Percentiles rank a stretch among this genome's conserved stretches.
Evolutionary conservation across 1,284 basidiomycete species (phyloP).

Genomic region (Phylloporus sp.): DNA sequence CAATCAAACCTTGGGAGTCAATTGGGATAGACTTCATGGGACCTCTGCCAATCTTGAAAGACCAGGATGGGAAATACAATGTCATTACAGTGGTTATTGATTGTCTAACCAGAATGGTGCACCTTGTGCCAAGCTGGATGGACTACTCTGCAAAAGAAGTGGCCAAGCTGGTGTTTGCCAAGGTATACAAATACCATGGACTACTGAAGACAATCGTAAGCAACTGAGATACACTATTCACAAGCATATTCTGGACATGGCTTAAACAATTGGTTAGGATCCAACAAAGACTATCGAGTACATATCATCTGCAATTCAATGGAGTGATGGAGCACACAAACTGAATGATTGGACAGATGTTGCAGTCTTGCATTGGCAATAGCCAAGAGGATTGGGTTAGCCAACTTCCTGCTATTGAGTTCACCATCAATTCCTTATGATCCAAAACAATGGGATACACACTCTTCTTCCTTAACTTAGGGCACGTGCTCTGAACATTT

Average conservation of each 20-base stretch:
- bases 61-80: neutral
- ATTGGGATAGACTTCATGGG: neutral
- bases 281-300: neutral
- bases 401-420: neutral
- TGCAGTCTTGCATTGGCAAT: neutral
- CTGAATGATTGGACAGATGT: neutral
- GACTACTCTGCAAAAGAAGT: neutral
- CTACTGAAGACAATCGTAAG: neutral
- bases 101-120: neutral
- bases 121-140: neutral
- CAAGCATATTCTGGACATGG: neutral
- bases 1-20: neutral
- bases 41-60: neutral
- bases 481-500: conserved; percentile 34
- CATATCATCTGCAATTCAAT: neutral
- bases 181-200: neutral
- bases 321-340: neutral
- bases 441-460: conserved; percentile 34
- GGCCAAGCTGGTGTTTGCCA: neutral
- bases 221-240: neutral
- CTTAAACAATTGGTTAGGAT: neutral
- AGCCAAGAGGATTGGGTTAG: conserved; percentile 12
- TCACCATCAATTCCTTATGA: conserved; percentile 20
- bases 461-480: conserved; percentile 42
- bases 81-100: neutral